Conservation (phyloP, 148 eudicot species). For the Oxyria digyna region DNA sequence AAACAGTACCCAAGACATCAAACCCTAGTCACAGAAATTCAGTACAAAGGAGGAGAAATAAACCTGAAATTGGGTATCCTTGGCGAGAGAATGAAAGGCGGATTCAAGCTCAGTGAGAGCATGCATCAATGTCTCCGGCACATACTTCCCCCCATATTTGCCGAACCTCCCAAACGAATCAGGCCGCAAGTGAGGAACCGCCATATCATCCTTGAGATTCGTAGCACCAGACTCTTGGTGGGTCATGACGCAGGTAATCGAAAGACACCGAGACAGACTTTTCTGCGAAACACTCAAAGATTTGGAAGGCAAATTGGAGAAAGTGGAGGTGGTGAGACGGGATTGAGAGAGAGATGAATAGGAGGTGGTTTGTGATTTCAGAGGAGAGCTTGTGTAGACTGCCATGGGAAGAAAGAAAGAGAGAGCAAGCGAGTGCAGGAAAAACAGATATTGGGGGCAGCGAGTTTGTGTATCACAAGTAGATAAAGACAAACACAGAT, state of each 20-base stretch:
- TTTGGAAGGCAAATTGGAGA: slow-evolving; percentile 17
- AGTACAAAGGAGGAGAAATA: not conserved
- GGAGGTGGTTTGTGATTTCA: slow-evolving; percentile 11
- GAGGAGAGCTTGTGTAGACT: slow-evolving; percentile 20
- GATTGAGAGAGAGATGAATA: slow-evolving; percentile 21
- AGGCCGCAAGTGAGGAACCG: slow-evolving; percentile 28
- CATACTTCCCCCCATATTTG: slow-evolving; percentile 83
- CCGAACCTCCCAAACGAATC: slow-evolving; percentile 91
- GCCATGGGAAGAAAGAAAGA: slow-evolving; percentile 30
- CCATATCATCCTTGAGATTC: slow-evolving; percentile 12
- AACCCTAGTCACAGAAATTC: not conserved
- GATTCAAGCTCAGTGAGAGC: slow-evolving; percentile 79
- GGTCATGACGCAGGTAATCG: slow-evolving; percentile 33
- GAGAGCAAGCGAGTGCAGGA: slow-evolving; percentile 1
- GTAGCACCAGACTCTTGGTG: slow-evolving; percentile 7
- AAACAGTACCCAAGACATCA: not conserved
- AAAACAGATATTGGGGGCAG: not conserved
- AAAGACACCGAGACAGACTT: slow-evolving; percentile 1
- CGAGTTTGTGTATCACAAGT: not conserved
- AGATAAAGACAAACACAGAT: no score
- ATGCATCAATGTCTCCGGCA: slow-evolving; percentile 88
- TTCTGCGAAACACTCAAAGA: slow-evolving; percentile 14
- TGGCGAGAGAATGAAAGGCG: slow-evolving; percentile 45
- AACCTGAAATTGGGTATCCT: slow-evolving; percentile 70
- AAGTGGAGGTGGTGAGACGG: slow-evolving; percentile 7